Conservation (phyloP, 2,329 filamentous ascomycete species). For the Mariannaea sp. region DNA sequence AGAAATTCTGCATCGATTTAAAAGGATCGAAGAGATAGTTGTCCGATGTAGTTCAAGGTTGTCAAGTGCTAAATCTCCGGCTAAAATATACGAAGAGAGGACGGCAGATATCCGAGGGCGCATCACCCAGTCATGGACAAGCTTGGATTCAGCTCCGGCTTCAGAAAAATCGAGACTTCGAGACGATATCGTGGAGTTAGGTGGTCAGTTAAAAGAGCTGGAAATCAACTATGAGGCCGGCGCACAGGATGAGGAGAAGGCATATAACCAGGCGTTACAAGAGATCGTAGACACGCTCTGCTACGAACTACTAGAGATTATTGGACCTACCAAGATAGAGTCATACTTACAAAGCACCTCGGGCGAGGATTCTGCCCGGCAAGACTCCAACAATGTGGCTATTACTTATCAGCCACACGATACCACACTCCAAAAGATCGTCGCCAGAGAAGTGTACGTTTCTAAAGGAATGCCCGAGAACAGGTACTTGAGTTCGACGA, state of each 20-base stretch:
- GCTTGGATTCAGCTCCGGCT: neutral
- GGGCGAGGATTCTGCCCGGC: neutral
- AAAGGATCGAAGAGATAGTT: constrained; percentile 12
- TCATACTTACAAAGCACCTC: neutral
- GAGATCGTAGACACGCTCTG: constrained; percentile 7
- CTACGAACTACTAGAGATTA: neutral
- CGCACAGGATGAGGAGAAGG: neutral
- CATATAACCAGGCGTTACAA: neutral
- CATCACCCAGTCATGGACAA: neutral
- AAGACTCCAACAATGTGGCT: neutral
- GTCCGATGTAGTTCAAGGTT: constrained; percentile 6
- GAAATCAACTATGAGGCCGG: constrained; percentile 6
- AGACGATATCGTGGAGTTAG: neutral
- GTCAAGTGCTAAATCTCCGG: neutral
- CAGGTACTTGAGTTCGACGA: neutral
- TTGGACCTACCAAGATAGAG: neutral
- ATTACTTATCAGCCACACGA: neutral
- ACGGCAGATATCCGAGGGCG: neutral
- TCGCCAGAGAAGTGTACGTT: neutral
- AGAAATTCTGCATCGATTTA: constrained; percentile 5
- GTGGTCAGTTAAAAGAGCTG: constrained; percentile 15
- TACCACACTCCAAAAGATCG: neutral
- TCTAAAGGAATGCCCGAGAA: neutral
- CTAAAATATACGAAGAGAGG: neutral
- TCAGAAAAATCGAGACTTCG: neutral